A percentile compares a stretch with the other conserved stretches of the same genome.
Evolutionary conservation across 2,329 filamentous ascomycete species (phyloP).

Genomic region (Cyclaneusma minus): DNA sequence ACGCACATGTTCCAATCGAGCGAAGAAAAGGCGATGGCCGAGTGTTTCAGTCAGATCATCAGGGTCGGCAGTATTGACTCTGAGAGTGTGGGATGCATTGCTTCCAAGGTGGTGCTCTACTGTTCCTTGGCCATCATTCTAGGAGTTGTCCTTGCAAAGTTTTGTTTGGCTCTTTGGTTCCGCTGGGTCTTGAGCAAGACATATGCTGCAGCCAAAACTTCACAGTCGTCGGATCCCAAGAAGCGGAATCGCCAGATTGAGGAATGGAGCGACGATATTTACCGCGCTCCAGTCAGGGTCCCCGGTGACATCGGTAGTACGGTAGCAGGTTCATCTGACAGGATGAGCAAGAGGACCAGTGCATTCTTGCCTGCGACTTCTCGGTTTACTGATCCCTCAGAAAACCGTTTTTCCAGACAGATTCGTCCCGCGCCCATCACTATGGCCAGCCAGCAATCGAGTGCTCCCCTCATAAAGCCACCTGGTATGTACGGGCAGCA

Average conservation of each 20-base stretch:
- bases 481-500: slow-evolving; percentile 55
- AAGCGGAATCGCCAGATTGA: slow-evolving; percentile 88
- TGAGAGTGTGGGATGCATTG: slow-evolving; percentile 91
- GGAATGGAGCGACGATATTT: slow-evolving; percentile 96
- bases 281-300: slow-evolving; percentile 72
- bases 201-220: slow-evolving; percentile 75
- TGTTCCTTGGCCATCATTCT: slow-evolving; percentile 85
- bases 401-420: slow-evolving; percentile 40
- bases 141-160: slow-evolving; percentile 73
- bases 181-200: slow-evolving; percentile 89
- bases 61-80: slow-evolving; percentile 94
- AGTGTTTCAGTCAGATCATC: slow-evolving; percentile 86
- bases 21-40: slow-evolving; percentile 64
- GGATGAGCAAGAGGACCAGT: slow-evolving; percentile 66
- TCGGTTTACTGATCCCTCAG: slow-evolving; percentile 76
- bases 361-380: slow-evolving; percentile 84
- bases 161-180: slow-evolving; percentile 78
- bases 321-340: slow-evolving; percentile 43
- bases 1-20: slow-evolving; percentile 74
- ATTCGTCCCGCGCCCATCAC: slow-evolving; percentile 58
- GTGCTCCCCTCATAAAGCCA: slow-evolving; percentile 56
- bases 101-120: slow-evolving; percentile 92
- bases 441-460: slow-evolving; percentile 76
- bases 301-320: slow-evolving; percentile 58
- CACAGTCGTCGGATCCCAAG: slow-evolving; percentile 64